phyloP scores from a whole-genome alignment of 2,329 filamentous ascomycete species.

The Trichophyton mentagrophytes region DNA sequence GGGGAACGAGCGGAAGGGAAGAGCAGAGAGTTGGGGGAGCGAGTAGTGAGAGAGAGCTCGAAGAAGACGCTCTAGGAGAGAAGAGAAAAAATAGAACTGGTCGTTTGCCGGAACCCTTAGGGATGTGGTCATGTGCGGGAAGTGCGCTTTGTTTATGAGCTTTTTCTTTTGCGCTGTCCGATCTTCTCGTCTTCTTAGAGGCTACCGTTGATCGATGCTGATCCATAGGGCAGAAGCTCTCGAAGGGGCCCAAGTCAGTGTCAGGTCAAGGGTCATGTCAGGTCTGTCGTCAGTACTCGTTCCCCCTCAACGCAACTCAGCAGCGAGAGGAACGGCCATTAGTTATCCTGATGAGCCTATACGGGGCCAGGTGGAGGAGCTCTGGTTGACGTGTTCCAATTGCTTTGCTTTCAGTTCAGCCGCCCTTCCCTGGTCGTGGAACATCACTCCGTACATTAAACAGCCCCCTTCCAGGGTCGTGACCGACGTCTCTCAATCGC shows the following conservation, averaged over 20 bases:
- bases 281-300: too few species aligned
- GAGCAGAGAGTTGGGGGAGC: neutral
- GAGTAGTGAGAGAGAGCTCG: too few species aligned
- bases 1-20: neutral
- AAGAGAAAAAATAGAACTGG: neutral
- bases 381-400: constrained; percentile 1
- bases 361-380: neutral
- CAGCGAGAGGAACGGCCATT: too few species aligned
- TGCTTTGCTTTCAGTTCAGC: neutral
- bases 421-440: neutral
- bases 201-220: neutral
- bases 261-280: too few species aligned
- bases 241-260: neutral
- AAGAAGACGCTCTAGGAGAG: neutral
- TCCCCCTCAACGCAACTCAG: too few species aligned
- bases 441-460: neutral
- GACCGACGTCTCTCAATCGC: too few species aligned
- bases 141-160: neutral
- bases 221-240: neutral
- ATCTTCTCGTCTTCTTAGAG: neutral
- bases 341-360: too few species aligned
- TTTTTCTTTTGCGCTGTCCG: neutral
- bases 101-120: neutral
- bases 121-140: neutral
- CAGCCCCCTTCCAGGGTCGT: neutral